Percentiles rank a stretch among this genome's conserved stretches.
Conservation (phyloP, 106 monocot species). For the Gastrodia elata region DNA sequence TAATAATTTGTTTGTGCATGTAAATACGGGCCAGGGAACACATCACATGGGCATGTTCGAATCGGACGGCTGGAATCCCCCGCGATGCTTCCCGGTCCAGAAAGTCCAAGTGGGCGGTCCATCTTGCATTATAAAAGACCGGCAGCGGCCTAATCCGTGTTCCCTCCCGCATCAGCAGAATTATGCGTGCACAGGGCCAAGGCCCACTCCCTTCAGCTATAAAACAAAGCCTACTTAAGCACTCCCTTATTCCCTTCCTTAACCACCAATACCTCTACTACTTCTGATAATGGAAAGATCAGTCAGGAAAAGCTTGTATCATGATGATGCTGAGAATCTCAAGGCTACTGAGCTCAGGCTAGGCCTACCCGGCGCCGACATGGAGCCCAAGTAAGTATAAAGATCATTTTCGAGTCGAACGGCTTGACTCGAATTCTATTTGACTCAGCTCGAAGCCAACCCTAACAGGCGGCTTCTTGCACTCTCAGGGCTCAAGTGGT, state of each 20-base stretch:
- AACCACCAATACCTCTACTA: not conserved
- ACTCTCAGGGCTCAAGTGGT: constrained; percentile 37
- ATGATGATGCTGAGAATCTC: constrained; percentile 22
- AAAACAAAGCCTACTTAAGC: not conserved
- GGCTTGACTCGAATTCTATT: too few relatives aligned
- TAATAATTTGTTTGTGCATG: too few relatives aligned
- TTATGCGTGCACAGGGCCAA: not conserved
- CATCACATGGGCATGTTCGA: not conserved
- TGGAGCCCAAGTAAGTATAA: not conserved
- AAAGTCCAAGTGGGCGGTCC: constrained; percentile 3
- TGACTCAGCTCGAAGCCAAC: too few relatives aligned
- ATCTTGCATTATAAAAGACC: not conserved
- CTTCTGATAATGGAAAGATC: too few relatives aligned
- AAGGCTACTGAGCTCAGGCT: constrained; percentile 49
- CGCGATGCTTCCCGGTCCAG: not conserved
- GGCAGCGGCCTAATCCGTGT: constrained; percentile 12
- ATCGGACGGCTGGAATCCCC: not conserved
- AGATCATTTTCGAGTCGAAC: too few relatives aligned
- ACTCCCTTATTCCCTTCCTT: not conserved
- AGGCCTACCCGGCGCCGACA: constrained; percentile 12
- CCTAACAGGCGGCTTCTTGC: too few relatives aligned
- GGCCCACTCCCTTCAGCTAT: constrained; percentile 4
- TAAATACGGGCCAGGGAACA: too few relatives aligned
- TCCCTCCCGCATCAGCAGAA: constrained; percentile 6
- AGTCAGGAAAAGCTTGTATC: not conserved